phyloP scores from a whole-genome alignment of 2,329 filamentous ascomycete genomes.

The Bisporella sp. region DNA sequence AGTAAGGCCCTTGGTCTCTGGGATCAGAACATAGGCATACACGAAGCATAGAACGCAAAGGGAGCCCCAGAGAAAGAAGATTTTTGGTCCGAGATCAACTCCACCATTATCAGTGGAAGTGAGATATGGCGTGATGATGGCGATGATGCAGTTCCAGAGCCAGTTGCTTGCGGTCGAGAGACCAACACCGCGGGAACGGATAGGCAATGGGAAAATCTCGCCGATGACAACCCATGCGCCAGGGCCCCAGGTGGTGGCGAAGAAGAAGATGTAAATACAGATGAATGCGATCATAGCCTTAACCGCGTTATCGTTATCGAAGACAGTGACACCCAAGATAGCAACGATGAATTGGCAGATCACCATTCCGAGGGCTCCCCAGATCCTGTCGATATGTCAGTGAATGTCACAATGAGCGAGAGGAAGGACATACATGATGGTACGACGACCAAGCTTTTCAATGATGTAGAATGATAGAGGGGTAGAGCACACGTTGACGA shows the following conservation, averaged over 20 bases:
- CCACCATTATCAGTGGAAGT: constrained; percentile 34
- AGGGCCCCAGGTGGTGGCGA: neutral
- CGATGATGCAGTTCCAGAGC: neutral
- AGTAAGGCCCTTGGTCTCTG: constrained; percentile 64
- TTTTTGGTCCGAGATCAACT: constrained; percentile 26
- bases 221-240: neutral
- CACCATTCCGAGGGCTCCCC: constrained; percentile 74
- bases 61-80: constrained; percentile 51
- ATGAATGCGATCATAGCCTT: neutral
- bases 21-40: constrained; percentile 49
- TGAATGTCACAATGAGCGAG: neutral
- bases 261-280: neutral
- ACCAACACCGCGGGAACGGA: neutral
- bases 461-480: neutral
- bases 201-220: neutral
- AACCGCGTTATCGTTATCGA: neutral
- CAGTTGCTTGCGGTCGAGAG: neutral
- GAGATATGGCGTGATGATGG: neutral
- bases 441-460: neutral
- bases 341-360: constrained; percentile 82
- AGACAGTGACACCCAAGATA: constrained; percentile 37
- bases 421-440: neutral
- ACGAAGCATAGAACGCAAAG: constrained; percentile 45
- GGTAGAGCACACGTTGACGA: neutral
- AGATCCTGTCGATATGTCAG: constrained; percentile 46